Base-by-base conservation (phyloP, 441 rosid species). In the Biscutella laevigata region DNA sequence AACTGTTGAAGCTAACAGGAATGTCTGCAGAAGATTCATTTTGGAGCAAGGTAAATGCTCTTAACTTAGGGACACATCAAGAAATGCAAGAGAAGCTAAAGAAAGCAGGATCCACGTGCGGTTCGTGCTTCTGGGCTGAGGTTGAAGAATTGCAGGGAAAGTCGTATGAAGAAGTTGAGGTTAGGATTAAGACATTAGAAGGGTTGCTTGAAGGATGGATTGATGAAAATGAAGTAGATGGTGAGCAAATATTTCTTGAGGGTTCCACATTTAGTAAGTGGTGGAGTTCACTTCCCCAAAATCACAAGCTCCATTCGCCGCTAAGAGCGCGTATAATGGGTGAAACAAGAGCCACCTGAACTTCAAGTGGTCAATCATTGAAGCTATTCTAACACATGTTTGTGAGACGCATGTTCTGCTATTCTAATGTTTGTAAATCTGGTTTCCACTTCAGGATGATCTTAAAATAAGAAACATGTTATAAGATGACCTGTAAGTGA, bases 111-210 rank as follows among this genome's bases (percentile, higher is more conserved):
- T 30, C 66, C n/a, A 2, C 2, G 6, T 24, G 49, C 2, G 71
- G 61, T 10, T 67, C 67, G 2, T 60, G 71, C 62, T 69, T 89
- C 32, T 84, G 91, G 95, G 94, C 88, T 0, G 79, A 80, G 59
- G 77, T 82, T 2, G 97, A 86, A 78, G 97, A 89, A 55, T 85
- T 86, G 12, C 15, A 14, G 19, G 56, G 35, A 54, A 46, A 58
- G 5, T 9, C 40, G 0, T 55, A 60, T 7, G 53, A 3, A 36
- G 53, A 32, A 7, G 48, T 62, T 12, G 26, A 14, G 58, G 62
- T 26, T 12, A 58, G 43, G 45, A 11, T 75, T 36, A 25, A 12
- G 64, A 22, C 2, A 3, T 55, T 75, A 6, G 75, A 71, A 64
- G 35, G 3, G 13, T 40, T 64, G 19, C 51, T 73, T 9, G 26